These are phyloP conservation scores for Paracoccidioides lutzii DNA, from an alignment of 2,329 filamentous ascomycete genomes.

Conservation along the genomic window DNA sequence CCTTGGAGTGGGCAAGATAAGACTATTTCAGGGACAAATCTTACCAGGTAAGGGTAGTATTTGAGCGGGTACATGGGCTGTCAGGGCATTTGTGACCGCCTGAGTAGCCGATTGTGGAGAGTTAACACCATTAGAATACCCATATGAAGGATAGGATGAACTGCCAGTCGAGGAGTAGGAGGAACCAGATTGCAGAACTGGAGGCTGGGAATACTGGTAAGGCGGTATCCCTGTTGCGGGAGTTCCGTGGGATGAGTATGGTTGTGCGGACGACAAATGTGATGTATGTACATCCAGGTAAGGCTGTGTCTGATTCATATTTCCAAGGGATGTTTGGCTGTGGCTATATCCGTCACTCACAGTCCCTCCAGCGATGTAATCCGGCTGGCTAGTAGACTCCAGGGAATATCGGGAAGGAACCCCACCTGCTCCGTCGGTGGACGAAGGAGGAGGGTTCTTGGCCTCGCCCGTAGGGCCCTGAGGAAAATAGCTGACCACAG, in stretches of 20 bases:
- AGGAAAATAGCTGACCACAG: constrained; percentile 45
- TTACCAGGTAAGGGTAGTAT: constrained; percentile 52
- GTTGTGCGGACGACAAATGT: constrained; percentile 66
- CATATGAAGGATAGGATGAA: constrained; percentile 53
- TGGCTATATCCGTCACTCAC: constrained; percentile 32
- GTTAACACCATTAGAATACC: constrained; percentile 62
- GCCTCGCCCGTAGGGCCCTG: constrained; percentile 33
- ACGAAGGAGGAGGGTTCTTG: constrained; percentile 59
- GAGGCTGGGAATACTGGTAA: constrained; percentile 63
- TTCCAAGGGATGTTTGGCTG: constrained; percentile 27
- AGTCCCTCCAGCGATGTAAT: constrained; percentile 24
- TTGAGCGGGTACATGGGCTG: constrained; percentile 51
- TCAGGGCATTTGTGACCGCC: constrained; percentile 58
- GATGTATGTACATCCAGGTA: constrained; percentile 74
- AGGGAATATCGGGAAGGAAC: constrained; percentile 22
- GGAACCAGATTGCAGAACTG: constrained; percentile 59
- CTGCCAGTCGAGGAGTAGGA: constrained; percentile 50
- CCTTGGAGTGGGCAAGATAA: not conserved
- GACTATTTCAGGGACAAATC: constrained; percentile 6
- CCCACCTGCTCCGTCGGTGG: constrained; percentile 40
- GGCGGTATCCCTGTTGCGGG: constrained; percentile 61
- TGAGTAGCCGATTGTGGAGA: constrained; percentile 62
- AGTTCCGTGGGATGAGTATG: constrained; percentile 61
- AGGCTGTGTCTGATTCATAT: constrained; percentile 69
- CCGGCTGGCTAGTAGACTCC: constrained; percentile 23